Evolutionary conservation across 1,284 basidiomycete genomes (phyloP), one percentile per base, ranked within the genome.

Genomic region (Tylopilus sp.): DNA sequence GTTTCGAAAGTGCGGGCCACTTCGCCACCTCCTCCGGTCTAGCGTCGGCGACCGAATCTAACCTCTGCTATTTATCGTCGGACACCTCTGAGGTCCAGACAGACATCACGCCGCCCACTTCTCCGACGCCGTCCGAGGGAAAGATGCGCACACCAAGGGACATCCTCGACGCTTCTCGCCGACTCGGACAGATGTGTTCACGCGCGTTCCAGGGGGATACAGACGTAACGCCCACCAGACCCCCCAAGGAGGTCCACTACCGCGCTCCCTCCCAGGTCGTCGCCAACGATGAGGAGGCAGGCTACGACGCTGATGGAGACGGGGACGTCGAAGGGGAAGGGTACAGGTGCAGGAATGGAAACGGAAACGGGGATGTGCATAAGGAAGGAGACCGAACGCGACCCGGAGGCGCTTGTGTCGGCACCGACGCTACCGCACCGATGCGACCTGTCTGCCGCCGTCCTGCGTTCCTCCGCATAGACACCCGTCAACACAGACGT

Each of bases 251-350:
- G 8, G 7, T 29, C 24, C 30, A 11, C 34, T 46, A 39, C 10
- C 44, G 15, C 7, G 17, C 7, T 12, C 11, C 14, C 8, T 11
- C 37, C 26, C 20, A 28, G 26, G 37, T 31, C 10, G 18, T 41
- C 15, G 17, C 18, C 3, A 17, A 24, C 35, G 28, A 38, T 14
- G 59, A 66, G 8, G 63, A 64, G 36, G 48, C 51, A 21, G 61
- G 63, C 20, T 63, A 63, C 26, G 64, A 65, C 4, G 59, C 63
- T 11, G 63, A 65, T 26, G 49, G 48, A 5, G 63, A 65, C 8
- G 48, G 46, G 1, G 54, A 64, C 10, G 53, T 42, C 0, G 53
- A 56, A 0, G 28, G 15, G 0, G 40, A 49, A 7, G 33, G 35
- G 1, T n/a, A n/a, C n/a, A n/a, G n/a, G n/a, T n/a, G n/a, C n/a